Conservation (phyloP, 169 alveolate species). For the Plasmodium yoelii region DNA sequence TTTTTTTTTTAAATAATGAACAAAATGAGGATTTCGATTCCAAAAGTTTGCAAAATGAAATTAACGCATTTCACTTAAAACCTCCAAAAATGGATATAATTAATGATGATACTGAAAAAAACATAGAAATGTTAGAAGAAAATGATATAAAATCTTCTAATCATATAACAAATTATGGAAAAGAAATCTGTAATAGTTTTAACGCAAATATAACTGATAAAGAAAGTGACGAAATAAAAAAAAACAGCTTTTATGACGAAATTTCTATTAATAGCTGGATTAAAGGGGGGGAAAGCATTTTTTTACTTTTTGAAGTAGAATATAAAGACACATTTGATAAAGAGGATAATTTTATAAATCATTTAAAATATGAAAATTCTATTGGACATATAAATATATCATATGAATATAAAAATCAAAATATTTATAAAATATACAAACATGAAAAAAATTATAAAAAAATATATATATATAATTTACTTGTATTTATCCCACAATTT, state of each 20-base stretch:
- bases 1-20: slow-evolving; percentile 19
- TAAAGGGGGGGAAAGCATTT: slow-evolving; percentile 43
- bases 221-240: background rate
- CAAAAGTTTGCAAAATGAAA: background rate
- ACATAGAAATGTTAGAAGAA: background rate
- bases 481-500: slow-evolving; percentile 35
- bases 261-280: slow-evolving; percentile 39
- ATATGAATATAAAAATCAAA: slow-evolving; percentile 21
- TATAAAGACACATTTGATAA: slow-evolving; percentile 3
- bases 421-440: background rate
- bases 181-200: background rate
- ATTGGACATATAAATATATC: slow-evolving; percentile 34
- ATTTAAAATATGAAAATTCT: slow-evolving; percentile 21
- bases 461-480: slow-evolving; percentile 21
- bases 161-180: background rate
- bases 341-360: slow-evolving; percentile 4
- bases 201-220: background rate
- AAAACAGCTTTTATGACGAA: slow-evolving; percentile 41
- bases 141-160: background rate
- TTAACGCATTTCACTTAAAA: background rate
- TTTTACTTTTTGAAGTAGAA: slow-evolving; percentile 53
- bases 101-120: slow-evolving; percentile 1
- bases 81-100: background rate
- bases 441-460: slow-evolving; percentile 11
- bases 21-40: background rate